Conservation (phyloP, 2,329 filamentous ascomycete species). For the Leptographium galeiforme region DNA sequence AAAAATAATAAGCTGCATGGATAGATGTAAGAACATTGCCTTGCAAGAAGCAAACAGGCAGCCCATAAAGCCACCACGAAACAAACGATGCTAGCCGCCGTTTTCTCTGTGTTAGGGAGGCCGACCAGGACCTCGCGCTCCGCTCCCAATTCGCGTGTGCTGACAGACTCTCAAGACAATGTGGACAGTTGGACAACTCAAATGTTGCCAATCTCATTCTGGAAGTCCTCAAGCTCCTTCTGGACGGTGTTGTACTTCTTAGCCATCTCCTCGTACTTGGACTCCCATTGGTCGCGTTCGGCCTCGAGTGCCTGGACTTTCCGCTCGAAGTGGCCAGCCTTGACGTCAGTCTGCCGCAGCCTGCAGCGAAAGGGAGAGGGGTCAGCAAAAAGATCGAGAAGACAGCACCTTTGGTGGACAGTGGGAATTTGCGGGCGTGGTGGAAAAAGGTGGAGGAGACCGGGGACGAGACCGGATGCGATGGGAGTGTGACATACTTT, state of each 20-base stretch:
- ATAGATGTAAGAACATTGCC: conserved; percentile 5
- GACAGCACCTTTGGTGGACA: conserved; percentile 7
- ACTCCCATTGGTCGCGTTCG: conserved; percentile 86
- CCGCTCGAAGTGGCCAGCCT: conserved; percentile 97
- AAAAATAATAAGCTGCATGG: conserved; percentile 7
- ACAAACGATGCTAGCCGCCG: conserved; percentile 3
- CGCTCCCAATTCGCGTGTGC: background rate
- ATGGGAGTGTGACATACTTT: conserved; percentile 54
- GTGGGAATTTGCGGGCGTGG: conserved; percentile 5
- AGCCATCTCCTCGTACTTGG: conserved; percentile 94
- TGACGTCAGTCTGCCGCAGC: conserved; percentile 97
- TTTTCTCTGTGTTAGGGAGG: background rate
- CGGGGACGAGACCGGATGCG: conserved; percentile 2
- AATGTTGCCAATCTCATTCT: conserved; percentile 85
- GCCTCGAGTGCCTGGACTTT: conserved; percentile 95
- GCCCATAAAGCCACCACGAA: conserved; percentile 1
- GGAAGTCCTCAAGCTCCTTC: conserved; percentile 86
- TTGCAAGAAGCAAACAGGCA: conserved; percentile 3
- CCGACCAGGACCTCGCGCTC: background rate
- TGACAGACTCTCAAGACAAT: background rate
- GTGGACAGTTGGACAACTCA: conserved; percentile 32
- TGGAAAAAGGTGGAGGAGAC: conserved; percentile 3
- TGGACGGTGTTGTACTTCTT: conserved; percentile 75
- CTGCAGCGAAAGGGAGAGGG: conserved; percentile 32
- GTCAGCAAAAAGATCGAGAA: conserved; percentile 1